A percentile compares a stretch with the other conserved stretches of the same genome.
These are phyloP conservation scores for Colletotrichum theobromicola DNA, from an alignment of 2,329 filamentous ascomycete species.

Conservation along the genomic window DNA sequence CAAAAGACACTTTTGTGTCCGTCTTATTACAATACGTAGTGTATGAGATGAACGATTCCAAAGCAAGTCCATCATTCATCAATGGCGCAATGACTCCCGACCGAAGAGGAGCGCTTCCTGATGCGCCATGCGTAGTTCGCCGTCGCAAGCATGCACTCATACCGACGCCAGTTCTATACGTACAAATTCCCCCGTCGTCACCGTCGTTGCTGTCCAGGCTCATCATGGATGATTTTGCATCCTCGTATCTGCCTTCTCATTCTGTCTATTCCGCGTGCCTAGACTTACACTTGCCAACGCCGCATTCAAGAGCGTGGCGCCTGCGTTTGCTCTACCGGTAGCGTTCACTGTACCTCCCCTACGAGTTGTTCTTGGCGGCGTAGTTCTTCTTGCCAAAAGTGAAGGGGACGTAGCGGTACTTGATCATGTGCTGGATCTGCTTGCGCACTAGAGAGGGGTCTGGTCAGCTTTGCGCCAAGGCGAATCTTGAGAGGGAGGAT, in stretches of 20 bases:
- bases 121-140: slow-evolving; percentile 15
- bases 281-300: slow-evolving; percentile 6
- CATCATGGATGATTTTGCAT: not conserved
- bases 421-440: slow-evolving; percentile 99
- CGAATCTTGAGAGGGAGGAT: not conserved
- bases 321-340: not conserved
- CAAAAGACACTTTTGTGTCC: not conserved
- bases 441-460: slow-evolving; percentile 76
- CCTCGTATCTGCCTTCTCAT: not conserved
- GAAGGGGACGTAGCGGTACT: slow-evolving; percentile 98
- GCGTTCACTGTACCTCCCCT: not conserved
- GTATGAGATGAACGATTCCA: slow-evolving; percentile 18
- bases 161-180: not conserved
- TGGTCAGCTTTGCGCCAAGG: slow-evolving; percentile 6
- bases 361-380: slow-evolving; percentile 63
- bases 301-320: not conserved
- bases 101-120: not conserved
- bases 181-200: slow-evolving; percentile 14
- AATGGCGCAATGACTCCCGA: slow-evolving; percentile 7
- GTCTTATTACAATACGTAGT: slow-evolving; percentile 17
- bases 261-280: slow-evolving; percentile 10
- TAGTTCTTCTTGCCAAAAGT: slow-evolving; percentile 89
- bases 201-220: slow-evolving; percentile 1
- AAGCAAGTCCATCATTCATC: slow-evolving; percentile 17
- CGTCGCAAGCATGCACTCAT: slow-evolving; percentile 18